A percentile compares a stretch with the other conserved stretches of the same genome.
Evolutionary conservation across 2,329 filamentous ascomycete genomes (phyloP).

Genomic region (Aspergillus terreus): DNA sequence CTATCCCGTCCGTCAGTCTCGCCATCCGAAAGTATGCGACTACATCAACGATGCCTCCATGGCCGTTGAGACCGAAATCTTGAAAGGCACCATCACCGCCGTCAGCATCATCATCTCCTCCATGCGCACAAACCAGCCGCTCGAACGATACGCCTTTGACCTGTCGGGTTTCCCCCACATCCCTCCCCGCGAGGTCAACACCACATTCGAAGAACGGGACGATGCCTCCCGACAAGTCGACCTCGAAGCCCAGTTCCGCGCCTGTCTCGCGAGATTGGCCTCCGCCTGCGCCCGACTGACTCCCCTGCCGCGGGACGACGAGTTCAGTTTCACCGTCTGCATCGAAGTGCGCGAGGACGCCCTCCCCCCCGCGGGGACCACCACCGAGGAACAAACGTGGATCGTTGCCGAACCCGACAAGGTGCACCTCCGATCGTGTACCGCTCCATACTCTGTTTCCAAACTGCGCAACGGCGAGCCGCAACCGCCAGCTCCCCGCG

Average conservation of each 20-base stretch:
- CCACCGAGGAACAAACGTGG: conserved; percentile 55
- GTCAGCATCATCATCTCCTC: conserved; percentile 57
- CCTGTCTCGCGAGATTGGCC: conserved; percentile 42
- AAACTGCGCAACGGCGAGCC: conserved; percentile 34
- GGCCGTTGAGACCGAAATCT: conserved; percentile 67
- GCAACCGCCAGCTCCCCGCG: conserved; percentile 29
- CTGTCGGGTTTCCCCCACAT: conserved; percentile 55
- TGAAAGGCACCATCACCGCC: conserved; percentile 54
- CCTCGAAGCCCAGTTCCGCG: conserved; percentile 48
- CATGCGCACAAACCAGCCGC: conserved; percentile 47
- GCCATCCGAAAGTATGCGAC: conserved; percentile 78
- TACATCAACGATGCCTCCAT: conserved; percentile 81
- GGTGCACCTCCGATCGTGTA: conserved; percentile 36
- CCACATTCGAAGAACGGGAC: conserved; percentile 46
- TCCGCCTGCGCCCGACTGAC: conserved; percentile 42
- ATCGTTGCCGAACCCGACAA: conserved; percentile 55
- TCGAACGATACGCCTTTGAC: conserved; percentile 61
- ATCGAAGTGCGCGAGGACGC: conserved; percentile 47
- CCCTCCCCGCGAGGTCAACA: conserved; percentile 45
- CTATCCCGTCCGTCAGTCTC: conserved; percentile 76
- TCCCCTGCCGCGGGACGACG: conserved; percentile 43
- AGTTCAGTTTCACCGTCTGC: conserved; percentile 48
- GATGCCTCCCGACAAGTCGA: conserved; percentile 36
- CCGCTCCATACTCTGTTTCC: conserved; percentile 38
- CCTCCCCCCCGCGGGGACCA: conserved; percentile 44